Base-by-base conservation (phyloP, 495 filamentous ascomycete genomes). In the Penicillium chermesinum region DNA sequence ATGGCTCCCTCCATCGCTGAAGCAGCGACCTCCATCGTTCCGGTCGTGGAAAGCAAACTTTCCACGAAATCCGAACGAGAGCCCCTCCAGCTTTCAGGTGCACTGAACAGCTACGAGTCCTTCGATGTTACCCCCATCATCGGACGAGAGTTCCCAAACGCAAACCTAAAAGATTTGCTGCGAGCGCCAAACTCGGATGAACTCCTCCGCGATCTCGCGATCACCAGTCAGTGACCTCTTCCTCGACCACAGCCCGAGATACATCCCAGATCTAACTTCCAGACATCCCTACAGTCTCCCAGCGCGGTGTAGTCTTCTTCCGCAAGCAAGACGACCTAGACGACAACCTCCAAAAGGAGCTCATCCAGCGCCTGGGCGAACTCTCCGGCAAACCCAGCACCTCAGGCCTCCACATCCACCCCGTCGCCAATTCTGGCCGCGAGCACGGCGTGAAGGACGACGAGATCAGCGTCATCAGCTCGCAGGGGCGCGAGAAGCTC, bases 231-330 rank as follows among this genome's bases (percentile, higher is more conserved):
- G 12, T 20, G 15, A 2, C n/a, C n/a, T n/a, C 25, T 27, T n/a
- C 41, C 35, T 35, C n/a, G n/a, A n/a, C n/a, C n/a, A n/a, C n/a
- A n/a, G n/a, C n/a, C n/a, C n/a, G n/a, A n/a, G n/a, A n/a, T n/a
- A n/a, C n/a, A n/a, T n/a, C n/a, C 37, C 37, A 15, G 27, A 9
- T 20, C 32, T 36, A 5, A 33, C 41, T n/a, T n/a, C n/a, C n/a
- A n/a, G n/a, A n/a, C 19, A 16, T 17, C 9, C 13, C 8, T n/a
- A 3, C 25, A 90, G 87, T 93, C 54, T 91, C 86, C 13, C 81
- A 84, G 53, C 80, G 87, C 0, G 86, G 86, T 2, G 88, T 93
- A 0, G 87, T 91, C 34, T 89, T 89, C 72, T 88, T 93, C 70
- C 84, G 86, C 20, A 75, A 79, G 30, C 87, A 91, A 53, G 78